Base-by-base conservation (phyloP, 2,329 filamentous ascomycete species). In the Colletotrichum nymphaeae region DNA sequence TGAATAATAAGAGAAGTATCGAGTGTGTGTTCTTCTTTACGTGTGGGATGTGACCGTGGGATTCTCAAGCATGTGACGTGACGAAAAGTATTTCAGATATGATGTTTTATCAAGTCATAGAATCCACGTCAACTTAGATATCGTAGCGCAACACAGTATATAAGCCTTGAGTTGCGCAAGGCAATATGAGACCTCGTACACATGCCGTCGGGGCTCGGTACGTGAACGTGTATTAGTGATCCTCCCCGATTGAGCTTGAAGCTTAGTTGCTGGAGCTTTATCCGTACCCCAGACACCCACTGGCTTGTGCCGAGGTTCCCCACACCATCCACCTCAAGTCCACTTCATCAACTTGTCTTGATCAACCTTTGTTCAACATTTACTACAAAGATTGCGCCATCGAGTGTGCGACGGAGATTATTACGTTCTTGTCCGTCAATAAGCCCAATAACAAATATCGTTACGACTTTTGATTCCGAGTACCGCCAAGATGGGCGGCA, bases 401-500 rank as follows among this genome's bases (percentile, higher is more conserved):
- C 53, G 22, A 49, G 8, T n/a, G 46, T 53, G 30, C 12, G 14
- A 22, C n/a, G 3, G 7, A 12, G 14, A n/a, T 3, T 3, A 2
- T 9, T 26, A 55, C n/a, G 8, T 14, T 52, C 60, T 53, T 32
- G 22, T 26, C 30, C 28, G 24, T 42, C 30, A 24, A 42, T 32
- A 8, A 32, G 4, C n/a, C 49, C 12, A 46, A 7, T 22, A 2
- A 14, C 19, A 16, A 3, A 3, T 6, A 14, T 49, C 24, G n/a
- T 26, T 9, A 14, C 5, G 14, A 12, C n/a, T 52, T 19, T n/a
- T 19, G 28, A 11, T 8, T 9, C n/a, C 5, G 14, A 26, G 32
- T 26, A 22, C 46, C n/a, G 63, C 67, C 77, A 81, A 57, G 52
- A 93, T 93, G 91, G 85, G 85, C 24, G 87, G 88, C 67, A 88